Evolutionary conservation across 352 stramenopile species (phyloP), one percentile per base, ranked within the genome.

Genomic region (Thalassiosira mediterranea): DNA sequence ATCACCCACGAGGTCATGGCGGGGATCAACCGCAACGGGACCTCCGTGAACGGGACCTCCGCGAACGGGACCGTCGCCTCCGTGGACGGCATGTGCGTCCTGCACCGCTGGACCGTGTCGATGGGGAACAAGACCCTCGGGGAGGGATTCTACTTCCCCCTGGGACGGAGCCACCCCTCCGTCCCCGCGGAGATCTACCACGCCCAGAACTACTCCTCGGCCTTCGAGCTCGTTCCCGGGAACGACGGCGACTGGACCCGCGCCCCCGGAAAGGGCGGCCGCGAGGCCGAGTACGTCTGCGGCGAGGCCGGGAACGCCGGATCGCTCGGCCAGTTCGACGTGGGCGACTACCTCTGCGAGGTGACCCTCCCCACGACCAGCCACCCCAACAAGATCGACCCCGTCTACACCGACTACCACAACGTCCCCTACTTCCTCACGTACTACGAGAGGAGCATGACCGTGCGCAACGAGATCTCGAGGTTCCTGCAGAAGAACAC

Each of bases 401-500:
- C 62, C 15, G 38, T 11, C 0, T 40, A n/a, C 2, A n/a, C 67
- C n/a, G 46, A 61, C 29, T 13, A 72, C 13, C 48, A 57, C 15
- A 31, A 67, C 37, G 34, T 65, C 7, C 69, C 76, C 0, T 84
- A 84, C 56, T 84, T 63, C 19, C 29, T 86, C 4, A 83, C 78
- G 0, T 86, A 82, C 38, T 86, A 83, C 38, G n/a, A 74, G 31
- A 32, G 70, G 0, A 32, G 4, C 7, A 52, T 76, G 25, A 76
- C 44, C 23, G 64, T 69, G 2, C 59, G 72, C 0, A 74, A 78
- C 38, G 70, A 82, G 46, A 54, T 86, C 42, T 71, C 76, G 10
- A 52, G 82, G 40, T 89, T 89, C 49, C 37, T 87, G 26, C 69
- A 89, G 52, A 76, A 81, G 59, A 86, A 71, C 37, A 87, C 83